Evolutionary conservation across 306 rosid genomes (phyloP), one percentile per base, ranked within the genome.

Genomic region (Gastrolobium villosum): DNA sequence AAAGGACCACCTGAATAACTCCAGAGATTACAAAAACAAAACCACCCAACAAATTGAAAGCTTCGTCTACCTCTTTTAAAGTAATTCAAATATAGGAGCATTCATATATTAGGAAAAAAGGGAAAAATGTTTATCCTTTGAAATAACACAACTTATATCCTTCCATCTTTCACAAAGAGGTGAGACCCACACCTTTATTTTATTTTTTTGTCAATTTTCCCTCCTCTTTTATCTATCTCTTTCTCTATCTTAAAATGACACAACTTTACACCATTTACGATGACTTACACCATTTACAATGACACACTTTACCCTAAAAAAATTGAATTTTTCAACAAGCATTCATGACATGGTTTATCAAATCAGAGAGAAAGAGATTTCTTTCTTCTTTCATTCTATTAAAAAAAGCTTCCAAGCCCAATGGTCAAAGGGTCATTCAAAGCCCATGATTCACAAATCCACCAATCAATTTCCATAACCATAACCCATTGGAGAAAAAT

Each of bases 1-100:
- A 9, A 48, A 66, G 77, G 70, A 61, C 77, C 78, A 62, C 81
- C 69, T 66, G 75, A 78, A 67, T 59, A 52, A 83, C 15, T 54
- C 54, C 48, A 9, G 5, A 13, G 9, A 15, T 28, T 60, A 3
- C 8, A 56, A 36, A 57, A 31, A 54, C 35, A 11, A 43, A 8
- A 10, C 5, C 63, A 68, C 66, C 70, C 49, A 44, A 32, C 67
- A 67, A 68, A 61, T 83, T 74, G 14, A 79, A 78, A 59, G 50
- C 69, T 48, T 64, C 64, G 72, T 34, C 78, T 54, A 1, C 50
- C 40, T 49, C 52, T 60, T 49, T 54, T 44, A 15, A 28, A 65
- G 40, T 11, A 13, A n/a, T 36, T 61, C 57, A 74, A 5, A 28
- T 6, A 14, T 4, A 61, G 4, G 2, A 13, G 2, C 66, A 57